Conservation (phyloP, 1,284 basidiomycete species). For the Chalciporus piperatoides region DNA sequence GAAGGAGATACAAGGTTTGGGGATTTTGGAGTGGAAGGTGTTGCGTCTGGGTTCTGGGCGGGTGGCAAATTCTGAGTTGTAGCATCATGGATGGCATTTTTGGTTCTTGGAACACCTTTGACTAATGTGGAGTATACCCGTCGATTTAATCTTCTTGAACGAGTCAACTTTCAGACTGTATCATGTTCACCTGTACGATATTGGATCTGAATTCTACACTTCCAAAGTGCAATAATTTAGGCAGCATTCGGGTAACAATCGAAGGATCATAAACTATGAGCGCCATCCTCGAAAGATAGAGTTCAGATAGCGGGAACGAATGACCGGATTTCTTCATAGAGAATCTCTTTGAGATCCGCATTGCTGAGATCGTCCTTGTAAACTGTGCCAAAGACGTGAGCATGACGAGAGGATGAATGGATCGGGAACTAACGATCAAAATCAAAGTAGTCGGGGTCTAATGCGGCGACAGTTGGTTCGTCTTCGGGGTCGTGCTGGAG, state of each 20-base stretch:
- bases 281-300: not conserved
- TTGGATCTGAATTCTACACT: slow-evolving; percentile 7
- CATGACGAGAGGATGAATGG: slow-evolving; percentile 1
- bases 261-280: not conserved
- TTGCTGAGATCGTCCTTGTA: slow-evolving; percentile 75
- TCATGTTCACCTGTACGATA: slow-evolving; percentile 23
- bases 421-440: slow-evolving; percentile 60
- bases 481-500: slow-evolving; percentile 79
- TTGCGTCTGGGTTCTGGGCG: slow-evolving; percentile 66
- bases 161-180: slow-evolving; percentile 9
- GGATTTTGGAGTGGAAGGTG: slow-evolving; percentile 73
- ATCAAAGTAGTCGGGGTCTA: slow-evolving; percentile 83
- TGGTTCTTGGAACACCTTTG: slow-evolving; percentile 8
- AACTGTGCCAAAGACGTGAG: slow-evolving; percentile 38
- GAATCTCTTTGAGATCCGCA: slow-evolving; percentile 69
- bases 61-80: slow-evolving; percentile 39
- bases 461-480: slow-evolving; percentile 70
- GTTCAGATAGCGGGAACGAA: slow-evolving; percentile 55
- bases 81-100: slow-evolving; percentile 8
- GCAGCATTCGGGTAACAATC: not conserved
- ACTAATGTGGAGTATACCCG: slow-evolving; percentile 10
- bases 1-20: slow-evolving; percentile 74
- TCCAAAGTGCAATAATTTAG: slow-evolving; percentile 4
- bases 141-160: not conserved
- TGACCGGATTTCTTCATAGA: slow-evolving; percentile 66